Evolutionary conservation across 805 yeast genomes (phyloP).

Genomic region (Yarrowia sp.): DNA sequence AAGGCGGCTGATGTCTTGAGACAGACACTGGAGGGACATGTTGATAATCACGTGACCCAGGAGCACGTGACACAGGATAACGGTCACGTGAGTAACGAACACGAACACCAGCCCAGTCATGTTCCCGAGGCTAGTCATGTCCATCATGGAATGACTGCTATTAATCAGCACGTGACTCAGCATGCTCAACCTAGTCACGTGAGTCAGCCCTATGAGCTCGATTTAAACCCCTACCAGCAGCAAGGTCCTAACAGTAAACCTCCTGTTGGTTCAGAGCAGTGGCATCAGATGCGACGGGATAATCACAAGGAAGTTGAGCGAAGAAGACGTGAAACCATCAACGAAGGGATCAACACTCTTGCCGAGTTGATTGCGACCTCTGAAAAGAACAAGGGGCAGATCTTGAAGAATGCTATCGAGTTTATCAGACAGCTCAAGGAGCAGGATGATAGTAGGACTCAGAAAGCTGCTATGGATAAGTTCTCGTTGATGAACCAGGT

Average conservation of each 20-base stretch:
- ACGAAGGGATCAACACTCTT: constrained; percentile 78
- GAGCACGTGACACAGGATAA: neutral
- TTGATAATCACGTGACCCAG: neutral
- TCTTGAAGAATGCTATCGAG: constrained; percentile 83
- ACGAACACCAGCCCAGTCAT: neutral
- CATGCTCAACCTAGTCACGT: no score
- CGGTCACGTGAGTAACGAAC: neutral
- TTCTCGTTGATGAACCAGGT: constrained; percentile 88
- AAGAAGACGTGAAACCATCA: constrained; percentile 85
- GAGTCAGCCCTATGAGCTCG: constrained; percentile 13
- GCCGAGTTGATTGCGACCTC: constrained; percentile 75
- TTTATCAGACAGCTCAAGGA: constrained; percentile 86
- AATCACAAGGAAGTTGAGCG: constrained; percentile 96
- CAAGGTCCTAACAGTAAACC: constrained; percentile 45
- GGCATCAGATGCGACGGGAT: constrained; percentile 79
- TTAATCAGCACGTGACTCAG: neutral
- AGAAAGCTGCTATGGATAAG: constrained; percentile 94
- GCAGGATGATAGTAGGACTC: constrained; percentile 82
- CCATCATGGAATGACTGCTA: neutral
- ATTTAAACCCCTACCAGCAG: constrained; percentile 6
- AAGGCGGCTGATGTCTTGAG: constrained; percentile 23
- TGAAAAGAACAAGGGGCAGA: constrained; percentile 88
- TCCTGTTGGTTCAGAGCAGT: constrained; percentile 72
- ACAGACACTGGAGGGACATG: constrained; percentile 1
- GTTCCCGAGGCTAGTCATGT: neutral